Evolutionary conservation across 2,329 filamentous ascomycete species (phyloP).

Genomic region (Pyrenophora teres): DNA sequence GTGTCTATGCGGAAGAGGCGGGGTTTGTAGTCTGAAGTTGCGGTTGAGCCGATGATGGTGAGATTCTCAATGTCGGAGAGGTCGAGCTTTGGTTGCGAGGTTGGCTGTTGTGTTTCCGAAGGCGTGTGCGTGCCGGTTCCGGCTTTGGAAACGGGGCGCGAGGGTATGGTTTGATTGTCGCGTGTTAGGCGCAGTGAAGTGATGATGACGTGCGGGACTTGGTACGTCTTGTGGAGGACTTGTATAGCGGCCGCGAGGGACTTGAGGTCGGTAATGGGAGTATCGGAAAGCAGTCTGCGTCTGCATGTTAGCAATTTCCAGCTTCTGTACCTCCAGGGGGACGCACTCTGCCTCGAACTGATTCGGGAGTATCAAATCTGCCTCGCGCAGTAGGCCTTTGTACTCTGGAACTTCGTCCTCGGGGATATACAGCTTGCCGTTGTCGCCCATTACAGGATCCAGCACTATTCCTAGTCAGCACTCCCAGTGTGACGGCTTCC

Average conservation of each 20-base stretch:
- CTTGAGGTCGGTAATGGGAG: conserved; percentile 76
- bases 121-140: conserved; percentile 32
- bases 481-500: no score
- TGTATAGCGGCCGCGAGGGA: conserved; percentile 76
- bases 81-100: conserved; percentile 13
- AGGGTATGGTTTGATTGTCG: conserved; percentile 53
- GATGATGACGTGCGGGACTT: conserved; percentile 86
- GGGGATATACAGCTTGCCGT: conserved; percentile 87
- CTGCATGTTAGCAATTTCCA: conserved; percentile 1
- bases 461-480: conserved; percentile 62
- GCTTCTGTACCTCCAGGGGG: not conserved
- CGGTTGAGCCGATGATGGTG: conserved; percentile 77
- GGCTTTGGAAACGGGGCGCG: conserved; percentile 41
- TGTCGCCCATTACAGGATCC: conserved; percentile 98
- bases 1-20: conserved; percentile 90
- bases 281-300: conserved; percentile 76
- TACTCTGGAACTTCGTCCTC: conserved; percentile 92
- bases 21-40: conserved; percentile 65
- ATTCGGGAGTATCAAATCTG: conserved; percentile 92
- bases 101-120: conserved; percentile 15
- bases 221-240: conserved; percentile 74
- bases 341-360: conserved; percentile 94
- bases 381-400: conserved; percentile 75
- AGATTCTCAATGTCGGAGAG: conserved; percentile 52
- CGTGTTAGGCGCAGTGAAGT: conserved; percentile 78